Base-by-base conservation (phyloP, 495 filamentous ascomycete genomes). In the Chaetomium cochliodes region DNA sequence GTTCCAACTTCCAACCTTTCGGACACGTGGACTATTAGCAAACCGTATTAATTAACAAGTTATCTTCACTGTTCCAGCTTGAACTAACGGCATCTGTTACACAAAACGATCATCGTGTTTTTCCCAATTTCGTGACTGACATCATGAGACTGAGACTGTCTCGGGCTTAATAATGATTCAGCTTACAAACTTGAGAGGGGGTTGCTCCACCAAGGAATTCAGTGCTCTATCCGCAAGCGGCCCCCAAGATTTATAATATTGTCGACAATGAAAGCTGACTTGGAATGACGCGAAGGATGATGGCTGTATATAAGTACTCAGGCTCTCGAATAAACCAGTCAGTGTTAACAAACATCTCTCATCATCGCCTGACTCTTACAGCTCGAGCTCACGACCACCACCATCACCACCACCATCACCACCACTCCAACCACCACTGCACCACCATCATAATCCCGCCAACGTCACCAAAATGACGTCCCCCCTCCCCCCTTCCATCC, bases 401-500 rank as follows among this genome's bases (percentile, higher is more conserved):
- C 11, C 49, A 20, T 23, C 26, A 25, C 25, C 49, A 52, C 26
- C 50, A 52, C 16, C 41, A 44, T 15, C 22, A 25, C 49, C 8
- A 23, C 22, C 47, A 26, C 37, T 33, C 13, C n/a, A 18, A 33
- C 18, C 50, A 22, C 49, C 13, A 23, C 30, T 1, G 11, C n/a
- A 52, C 16, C 6, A 55, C 7, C 50, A 56, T n/a, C n/a, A n/a
- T n/a, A n/a, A n/a, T n/a, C n/a, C 13, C 0, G 28, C 16, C 52
- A 58, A 0, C 53, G 51, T 22, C 22, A 39, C 53, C 62, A 50
- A 44, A 42, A 67, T 62, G 33, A 30, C 63, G 1, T 3, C 46
- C 22, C 0, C 65, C 20, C 70, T 65, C 25, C 70, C 70, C n/a
- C 5, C 67, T 3, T 62, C 39, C 18, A 44, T 70, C 44, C 70